Evolutionary conservation across 108 stramenopile species (phyloP), one percentile per base, ranked within the genome.

Genomic region (Skeletonema costatum): DNA sequence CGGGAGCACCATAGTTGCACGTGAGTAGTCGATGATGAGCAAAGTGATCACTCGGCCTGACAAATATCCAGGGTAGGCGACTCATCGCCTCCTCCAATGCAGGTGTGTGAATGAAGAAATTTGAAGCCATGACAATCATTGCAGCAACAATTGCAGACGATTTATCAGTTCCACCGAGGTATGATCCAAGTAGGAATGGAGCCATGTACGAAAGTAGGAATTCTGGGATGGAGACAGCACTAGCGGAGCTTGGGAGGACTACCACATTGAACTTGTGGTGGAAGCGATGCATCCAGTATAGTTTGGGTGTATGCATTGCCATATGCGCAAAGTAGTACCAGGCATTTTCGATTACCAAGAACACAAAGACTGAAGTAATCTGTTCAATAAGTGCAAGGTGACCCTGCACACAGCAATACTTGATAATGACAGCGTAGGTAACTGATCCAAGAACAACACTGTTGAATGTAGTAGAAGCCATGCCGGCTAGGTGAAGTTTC

Each of bases 41-140:
- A 35, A 89, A 51, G 68, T 89, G 88, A 68, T 89, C 86, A 32
- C 75, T 60, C 0, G 88, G 85, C 56, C 72, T 60, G 14, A 89
- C 88, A 48, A 74, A 76, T 9, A 80, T 51, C 80, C 80, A 77
- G 8, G 84, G 84, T 60, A 82, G 77, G 32, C 64, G 21, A 7
- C 69, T 69, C 42, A 86, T 58, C 51, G 41, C 71, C 16, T 82
- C 74, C 35, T 76, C 82, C 78, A 89, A 72, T 29, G 69, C 75
- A 10, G 89, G 89, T 39, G 85, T 86, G 56, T 89, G 89, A 66
- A 87, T 79, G 46, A 84, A 51, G 46, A 89, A 50, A 61, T 89
- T 89, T 38, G 65, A 53, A 6, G 81, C 32, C 21, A 70, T 64
- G 2, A 89, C 71, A 38, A 86, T 70, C 5, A 53, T 39, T 17